Conservation (phyloP, 495 filamentous ascomycete species). For the Durotheca rogersii region DNA sequence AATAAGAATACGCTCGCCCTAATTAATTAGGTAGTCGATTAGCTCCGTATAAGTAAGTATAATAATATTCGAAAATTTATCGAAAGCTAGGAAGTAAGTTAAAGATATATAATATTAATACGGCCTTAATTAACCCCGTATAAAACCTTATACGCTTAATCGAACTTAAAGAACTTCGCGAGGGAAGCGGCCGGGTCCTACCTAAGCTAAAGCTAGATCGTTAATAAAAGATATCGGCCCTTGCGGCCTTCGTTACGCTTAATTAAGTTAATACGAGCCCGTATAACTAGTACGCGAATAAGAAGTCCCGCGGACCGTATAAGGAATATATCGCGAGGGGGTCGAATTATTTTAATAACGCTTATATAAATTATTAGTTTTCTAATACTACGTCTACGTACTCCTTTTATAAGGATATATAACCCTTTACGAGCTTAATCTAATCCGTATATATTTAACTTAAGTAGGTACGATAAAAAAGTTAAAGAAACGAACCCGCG, state of each 20-base stretch:
- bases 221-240: conserved; percentile 6
- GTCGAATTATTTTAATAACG: neutral
- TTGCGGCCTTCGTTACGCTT: neutral
- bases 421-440: no score
- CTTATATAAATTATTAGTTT: conserved; percentile 10
- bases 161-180: neutral
- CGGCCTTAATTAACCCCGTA: neutral
- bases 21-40: conserved; percentile 3
- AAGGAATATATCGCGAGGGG: neutral
- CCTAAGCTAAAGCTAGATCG: conserved; percentile 1
- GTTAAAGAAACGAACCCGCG: no score
- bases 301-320: conserved; percentile 3
- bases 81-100: neutral
- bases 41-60: neutral
- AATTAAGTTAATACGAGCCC: neutral
- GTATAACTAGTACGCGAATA: conserved; percentile 1
- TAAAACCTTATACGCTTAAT: conserved; percentile 1
- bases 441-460: no score
- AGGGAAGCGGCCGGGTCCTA: neutral
- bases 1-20: no score
- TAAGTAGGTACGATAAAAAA: no score
- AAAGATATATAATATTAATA: neutral
- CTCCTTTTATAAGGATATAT: conserved; percentile 8
- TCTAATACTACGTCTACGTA: conserved; percentile 1
- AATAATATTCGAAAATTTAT: neutral